These are phyloP conservation scores for Eimeria praecox DNA, from an alignment of 169 alveolate genomes.

Conservation along the genomic window DNA sequence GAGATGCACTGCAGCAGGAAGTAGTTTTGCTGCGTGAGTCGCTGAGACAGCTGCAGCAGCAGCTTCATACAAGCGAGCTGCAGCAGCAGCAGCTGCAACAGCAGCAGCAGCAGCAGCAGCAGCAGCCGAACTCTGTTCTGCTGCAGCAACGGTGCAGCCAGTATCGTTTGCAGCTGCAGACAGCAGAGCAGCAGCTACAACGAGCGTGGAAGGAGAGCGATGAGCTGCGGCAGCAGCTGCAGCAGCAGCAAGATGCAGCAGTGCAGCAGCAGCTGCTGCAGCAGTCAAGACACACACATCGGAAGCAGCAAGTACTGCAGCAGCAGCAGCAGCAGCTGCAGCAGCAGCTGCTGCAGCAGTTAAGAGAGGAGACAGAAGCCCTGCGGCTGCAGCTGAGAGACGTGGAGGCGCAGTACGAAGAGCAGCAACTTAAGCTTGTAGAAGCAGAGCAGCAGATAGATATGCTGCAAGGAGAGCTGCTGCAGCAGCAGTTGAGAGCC, in stretches of 20 bases:
- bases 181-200: conserved; percentile 74
- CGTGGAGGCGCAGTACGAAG: conserved; percentile 33
- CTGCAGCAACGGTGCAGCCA: conserved; percentile 71
- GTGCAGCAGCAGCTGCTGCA: conserved; percentile 71
- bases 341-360: conserved; percentile 73
- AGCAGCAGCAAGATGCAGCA: conserved; percentile 72
- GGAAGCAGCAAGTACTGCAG: conserved; percentile 63
- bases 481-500: conserved; percentile 56
- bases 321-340: conserved; percentile 78
- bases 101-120: conserved; percentile 86
- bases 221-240: conserved; percentile 87
- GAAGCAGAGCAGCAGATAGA: conserved; percentile 65
- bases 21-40: conserved; percentile 44
- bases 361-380: conserved; percentile 34
- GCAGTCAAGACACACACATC: conserved; percentile 17
- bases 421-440: conserved; percentile 30
- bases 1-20: conserved; percentile 63
- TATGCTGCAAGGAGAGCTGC: conserved; percentile 14
- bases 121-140: neutral
- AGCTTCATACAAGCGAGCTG: conserved; percentile 56
- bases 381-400: conserved; percentile 48
- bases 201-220: conserved; percentile 85
- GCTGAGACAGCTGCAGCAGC: conserved; percentile 75
- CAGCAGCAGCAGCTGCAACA: conserved; percentile 73
- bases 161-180: conserved; percentile 61